Evolutionary conservation across 1,284 basidiomycete genomes (phyloP), one percentile per base, ranked within the genome.

Genomic region (Ganoderma boninense): DNA sequence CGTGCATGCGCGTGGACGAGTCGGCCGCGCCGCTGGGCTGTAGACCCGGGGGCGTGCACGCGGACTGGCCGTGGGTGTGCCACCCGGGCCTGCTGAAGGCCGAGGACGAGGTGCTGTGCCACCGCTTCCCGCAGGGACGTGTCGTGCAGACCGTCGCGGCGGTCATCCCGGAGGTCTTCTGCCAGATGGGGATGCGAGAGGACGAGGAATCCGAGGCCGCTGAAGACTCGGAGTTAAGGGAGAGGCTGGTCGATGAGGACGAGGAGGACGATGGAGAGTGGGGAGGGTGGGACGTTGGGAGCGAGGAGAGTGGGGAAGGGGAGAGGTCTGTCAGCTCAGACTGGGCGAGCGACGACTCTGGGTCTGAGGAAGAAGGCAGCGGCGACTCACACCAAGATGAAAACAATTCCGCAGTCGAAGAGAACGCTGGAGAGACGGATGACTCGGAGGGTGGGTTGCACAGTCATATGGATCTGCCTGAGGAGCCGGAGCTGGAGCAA

Each of bases 21-120:
- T 2, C 3, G 20, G 6, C 2, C 20, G 0, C 1, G 38, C 5
- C 3, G 40, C 8, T 7, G 8, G 8, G n/a, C 46, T 23, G 5
- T 23, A 43, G 4, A 26, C 35, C 29, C 11, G 11, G 1, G 1
- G 29, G n/a, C 7, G 0, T 14, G 32, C 1, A 46, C 5, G 26
- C 43, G 0, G 65, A 60, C 29, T 59, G 40, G 57, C 65, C 65
- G 42, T 26, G 16, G 16, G 49, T 66, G 43, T 66, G 65, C 57
- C 23, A 42, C 42, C 65, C 65, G 14, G 26, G 10, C 1, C 42
- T 66, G 42, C 40, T 42, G 16, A 7, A 14, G 29, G 29, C 6
- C 18, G 32, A 29, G 16, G 18, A 29, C 54, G 54, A 20, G 16
- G 54, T 57, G 54, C 54, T 57, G 5, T 57, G 20, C 54, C 23